phyloP scores from a whole-genome alignment of 106 monocot species.

The Gastrodia elata region DNA sequence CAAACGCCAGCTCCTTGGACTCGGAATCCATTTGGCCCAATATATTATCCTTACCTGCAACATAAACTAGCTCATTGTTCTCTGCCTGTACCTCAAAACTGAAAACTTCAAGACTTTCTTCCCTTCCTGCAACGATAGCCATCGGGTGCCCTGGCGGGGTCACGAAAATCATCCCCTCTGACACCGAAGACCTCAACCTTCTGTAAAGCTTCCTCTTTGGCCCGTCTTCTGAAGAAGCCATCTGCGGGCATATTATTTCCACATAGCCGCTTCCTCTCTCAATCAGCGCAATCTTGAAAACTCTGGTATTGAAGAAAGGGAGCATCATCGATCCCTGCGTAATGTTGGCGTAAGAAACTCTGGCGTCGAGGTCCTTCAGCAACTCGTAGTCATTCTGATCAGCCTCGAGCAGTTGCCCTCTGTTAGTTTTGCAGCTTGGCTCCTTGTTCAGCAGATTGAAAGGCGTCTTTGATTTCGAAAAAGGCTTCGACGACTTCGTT shows the following conservation, averaged over 20 bases:
- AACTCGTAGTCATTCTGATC: constrained; percentile 32
- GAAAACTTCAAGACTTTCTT: constrained; percentile 31
- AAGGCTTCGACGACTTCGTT: constrained; percentile 13
- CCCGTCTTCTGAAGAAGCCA: neutral
- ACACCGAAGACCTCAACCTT: constrained; percentile 19
- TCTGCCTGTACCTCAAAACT: constrained; percentile 36
- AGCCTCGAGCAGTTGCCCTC: constrained; percentile 37
- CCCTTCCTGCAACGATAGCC: constrained; percentile 22
- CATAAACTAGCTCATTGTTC: constrained; percentile 35
- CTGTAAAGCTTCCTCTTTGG: constrained; percentile 15
- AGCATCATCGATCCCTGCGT: constrained; percentile 59
- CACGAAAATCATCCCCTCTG: constrained; percentile 23
- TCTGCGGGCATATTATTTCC: constrained; percentile 54
- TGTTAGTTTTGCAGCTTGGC: constrained; percentile 29
- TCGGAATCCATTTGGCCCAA: constrained; percentile 41
- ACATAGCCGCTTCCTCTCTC: constrained; percentile 37
- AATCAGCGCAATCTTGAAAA: constrained; percentile 45
- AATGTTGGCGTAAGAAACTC: constrained; percentile 46
- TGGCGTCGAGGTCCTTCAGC: constrained; percentile 37
- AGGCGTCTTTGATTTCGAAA: constrained; percentile 17
- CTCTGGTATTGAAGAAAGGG: constrained; percentile 42
- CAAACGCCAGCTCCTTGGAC: constrained; percentile 64
- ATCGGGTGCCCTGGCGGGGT: constrained; percentile 52
- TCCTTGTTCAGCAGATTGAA: constrained; percentile 40
- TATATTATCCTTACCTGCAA: constrained; percentile 48